These are phyloP conservation scores for Phanerodontia chrysosporium DNA, from an alignment of 768 basidiomycete species.

Conservation along the genomic window DNA sequence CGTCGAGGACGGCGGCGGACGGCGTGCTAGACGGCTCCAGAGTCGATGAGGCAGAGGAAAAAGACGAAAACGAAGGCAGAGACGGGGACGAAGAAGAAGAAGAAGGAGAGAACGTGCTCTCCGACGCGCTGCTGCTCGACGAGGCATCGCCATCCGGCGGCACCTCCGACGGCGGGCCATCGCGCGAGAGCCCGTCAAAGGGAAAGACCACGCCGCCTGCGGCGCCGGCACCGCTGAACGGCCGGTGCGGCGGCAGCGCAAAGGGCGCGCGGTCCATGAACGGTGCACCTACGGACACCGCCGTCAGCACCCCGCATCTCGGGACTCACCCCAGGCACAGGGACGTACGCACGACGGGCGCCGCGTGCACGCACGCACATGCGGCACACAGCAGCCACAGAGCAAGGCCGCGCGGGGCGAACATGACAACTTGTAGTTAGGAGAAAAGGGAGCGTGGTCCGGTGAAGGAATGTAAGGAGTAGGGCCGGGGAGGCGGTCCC, in stretches of 20 bases:
- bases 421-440: background rate
- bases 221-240: background rate
- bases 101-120: no score
- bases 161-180: no score
- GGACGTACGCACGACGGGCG: background rate
- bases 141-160: no score
- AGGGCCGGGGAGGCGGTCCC: background rate
- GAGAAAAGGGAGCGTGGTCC: background rate
- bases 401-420: background rate
- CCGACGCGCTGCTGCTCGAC: background rate
- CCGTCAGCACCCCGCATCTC: no score
- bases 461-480: background rate
- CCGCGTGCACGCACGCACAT: background rate
- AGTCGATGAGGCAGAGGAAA: conserved; percentile 1
- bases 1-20: background rate
- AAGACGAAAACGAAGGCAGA: background rate
- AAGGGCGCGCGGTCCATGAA: no score
- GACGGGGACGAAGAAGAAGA: background rate
- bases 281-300: no score
- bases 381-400: background rate
- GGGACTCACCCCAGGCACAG: no score
- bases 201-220: no score
- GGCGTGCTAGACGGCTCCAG: background rate
- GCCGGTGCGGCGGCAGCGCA: no score
- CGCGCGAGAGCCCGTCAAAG: no score